These are phyloP conservation scores for Penicillium aurantiogriseum DNA, from an alignment of 2,329 filamentous ascomycete species.

Conservation along the genomic window DNA sequence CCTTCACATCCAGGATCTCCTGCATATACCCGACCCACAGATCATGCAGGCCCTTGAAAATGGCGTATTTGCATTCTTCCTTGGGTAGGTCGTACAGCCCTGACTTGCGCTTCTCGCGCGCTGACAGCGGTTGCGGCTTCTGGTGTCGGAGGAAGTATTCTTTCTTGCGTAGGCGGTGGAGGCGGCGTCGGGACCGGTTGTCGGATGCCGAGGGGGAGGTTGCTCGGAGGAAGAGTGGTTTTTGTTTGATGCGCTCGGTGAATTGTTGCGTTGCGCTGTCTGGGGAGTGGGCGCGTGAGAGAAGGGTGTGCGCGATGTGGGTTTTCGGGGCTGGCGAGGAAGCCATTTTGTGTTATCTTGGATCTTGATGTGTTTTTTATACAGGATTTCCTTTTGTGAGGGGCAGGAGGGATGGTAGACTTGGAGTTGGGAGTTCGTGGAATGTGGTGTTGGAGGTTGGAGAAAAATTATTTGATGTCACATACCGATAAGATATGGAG, in stretches of 20 bases:
- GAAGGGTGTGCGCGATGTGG: constrained; percentile 61
- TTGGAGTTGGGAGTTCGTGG: background rate
- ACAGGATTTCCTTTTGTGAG: background rate
- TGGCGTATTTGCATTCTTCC: constrained; percentile 65
- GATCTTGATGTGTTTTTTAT: background rate
- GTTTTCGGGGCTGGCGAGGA: constrained; percentile 26
- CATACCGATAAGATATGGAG: constrained; percentile 14
- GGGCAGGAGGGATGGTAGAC: background rate
- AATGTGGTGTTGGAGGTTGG: constrained; percentile 1
- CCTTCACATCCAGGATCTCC: constrained; percentile 68
- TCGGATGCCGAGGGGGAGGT: constrained; percentile 65
- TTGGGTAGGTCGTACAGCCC: constrained; percentile 73
- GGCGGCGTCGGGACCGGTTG: constrained; percentile 54
- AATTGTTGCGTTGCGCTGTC: constrained; percentile 70
- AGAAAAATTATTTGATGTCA: constrained; percentile 20
- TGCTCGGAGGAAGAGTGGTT: constrained; percentile 74
- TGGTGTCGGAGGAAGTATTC: constrained; percentile 48
- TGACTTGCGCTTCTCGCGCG: constrained; percentile 70
- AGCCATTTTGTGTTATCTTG: constrained; percentile 16
- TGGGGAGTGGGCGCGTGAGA: constrained; percentile 75
- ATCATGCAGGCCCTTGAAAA: constrained; percentile 73
- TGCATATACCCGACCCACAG: constrained; percentile 85
- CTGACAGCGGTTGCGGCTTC: constrained; percentile 69
- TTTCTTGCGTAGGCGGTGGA: constrained; percentile 48
- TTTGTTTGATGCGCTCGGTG: constrained; percentile 77